phyloP scores from a whole-genome alignment of 805 yeast species.

The Yamadazyma sp. region DNA sequence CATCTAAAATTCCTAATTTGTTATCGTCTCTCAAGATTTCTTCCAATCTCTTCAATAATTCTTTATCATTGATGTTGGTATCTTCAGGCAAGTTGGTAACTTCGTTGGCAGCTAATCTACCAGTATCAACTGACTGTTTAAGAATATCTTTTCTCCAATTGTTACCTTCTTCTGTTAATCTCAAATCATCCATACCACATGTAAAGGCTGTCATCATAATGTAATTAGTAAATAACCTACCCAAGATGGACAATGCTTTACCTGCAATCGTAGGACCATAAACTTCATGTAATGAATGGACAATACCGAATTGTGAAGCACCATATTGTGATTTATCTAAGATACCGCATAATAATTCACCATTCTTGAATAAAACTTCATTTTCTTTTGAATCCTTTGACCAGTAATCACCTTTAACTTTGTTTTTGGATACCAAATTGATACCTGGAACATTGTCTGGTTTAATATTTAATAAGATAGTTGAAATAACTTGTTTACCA shows the following conservation, averaged over 20 bases:
- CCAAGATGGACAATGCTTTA: conserved; percentile 83
- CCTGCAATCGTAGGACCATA: conserved; percentile 93
- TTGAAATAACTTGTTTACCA: conserved; percentile 93
- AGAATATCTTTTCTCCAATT: conserved; percentile 82
- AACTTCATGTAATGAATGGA: conserved; percentile 93
- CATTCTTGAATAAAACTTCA: conserved; percentile 79
- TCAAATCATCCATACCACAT: conserved; percentile 99
- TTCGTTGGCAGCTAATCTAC: conserved; percentile 90
- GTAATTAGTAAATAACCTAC: conserved; percentile 91
- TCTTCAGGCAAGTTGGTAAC: conserved; percentile 73
- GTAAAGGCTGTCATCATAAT: conserved; percentile 91
- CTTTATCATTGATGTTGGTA: conserved; percentile 52
- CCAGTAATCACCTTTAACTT: conserved; percentile 95
- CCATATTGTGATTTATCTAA: conserved; percentile 98
- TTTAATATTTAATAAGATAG: conserved; percentile 84
- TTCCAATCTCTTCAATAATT: conserved; percentile 82
- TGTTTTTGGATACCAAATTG: conserved; percentile 78
- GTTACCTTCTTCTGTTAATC: conserved; percentile 90
- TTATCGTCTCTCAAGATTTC: conserved; percentile 92
- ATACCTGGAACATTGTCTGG: conserved; percentile 90
- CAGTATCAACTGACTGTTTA: conserved; percentile 72
- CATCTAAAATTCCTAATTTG: conserved; percentile 91
- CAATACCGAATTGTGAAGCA: conserved; percentile 94
- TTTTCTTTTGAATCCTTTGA: conserved; percentile 80
- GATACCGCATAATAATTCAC: conserved; percentile 88